Percentiles rank a stretch among this genome's conserved stretches.
Conservation (phyloP, 2,329 filamentous ascomycete species). For the Penicillium sp. region DNA sequence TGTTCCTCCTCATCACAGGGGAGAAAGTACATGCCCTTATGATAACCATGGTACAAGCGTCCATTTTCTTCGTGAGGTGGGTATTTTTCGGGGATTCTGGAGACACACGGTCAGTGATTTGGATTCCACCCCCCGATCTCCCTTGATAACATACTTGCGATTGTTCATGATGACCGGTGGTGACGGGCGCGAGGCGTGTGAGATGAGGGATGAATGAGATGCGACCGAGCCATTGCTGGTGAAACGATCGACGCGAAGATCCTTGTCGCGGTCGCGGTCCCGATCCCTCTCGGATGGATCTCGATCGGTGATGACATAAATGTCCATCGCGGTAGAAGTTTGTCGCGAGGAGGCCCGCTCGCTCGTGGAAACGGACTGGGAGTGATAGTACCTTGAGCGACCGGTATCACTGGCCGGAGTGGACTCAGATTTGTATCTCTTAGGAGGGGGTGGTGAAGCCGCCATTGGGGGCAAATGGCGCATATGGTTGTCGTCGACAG, state of each 20-base stretch:
- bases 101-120: background rate
- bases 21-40: constrained; percentile 69
- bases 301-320: constrained; percentile 34
- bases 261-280: constrained; percentile 1
- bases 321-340: constrained; percentile 39
- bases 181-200: constrained; percentile 19
- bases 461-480: constrained; percentile 19
- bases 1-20: constrained; percentile 77
- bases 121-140: background rate
- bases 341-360: constrained; percentile 33
- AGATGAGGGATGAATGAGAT: constrained; percentile 20
- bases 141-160: constrained; percentile 9
- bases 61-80: constrained; percentile 63
- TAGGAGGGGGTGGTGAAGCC: constrained; percentile 19
- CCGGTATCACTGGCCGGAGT: constrained; percentile 23
- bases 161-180: constrained; percentile 22
- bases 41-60: constrained; percentile 67
- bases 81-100: constrained; percentile 38
- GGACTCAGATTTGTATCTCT: constrained; percentile 27
- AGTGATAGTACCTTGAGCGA: constrained; percentile 22
- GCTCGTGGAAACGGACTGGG: constrained; percentile 26
- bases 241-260: constrained; percentile 23
- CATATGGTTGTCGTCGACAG: constrained; percentile 12
- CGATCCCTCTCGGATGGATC: constrained; percentile 22
- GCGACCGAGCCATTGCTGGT: constrained; percentile 34